phyloP scores from a whole-genome alignment of 495 filamentous ascomycete genomes.

The Chlorociboria aeruginascens region DNA sequence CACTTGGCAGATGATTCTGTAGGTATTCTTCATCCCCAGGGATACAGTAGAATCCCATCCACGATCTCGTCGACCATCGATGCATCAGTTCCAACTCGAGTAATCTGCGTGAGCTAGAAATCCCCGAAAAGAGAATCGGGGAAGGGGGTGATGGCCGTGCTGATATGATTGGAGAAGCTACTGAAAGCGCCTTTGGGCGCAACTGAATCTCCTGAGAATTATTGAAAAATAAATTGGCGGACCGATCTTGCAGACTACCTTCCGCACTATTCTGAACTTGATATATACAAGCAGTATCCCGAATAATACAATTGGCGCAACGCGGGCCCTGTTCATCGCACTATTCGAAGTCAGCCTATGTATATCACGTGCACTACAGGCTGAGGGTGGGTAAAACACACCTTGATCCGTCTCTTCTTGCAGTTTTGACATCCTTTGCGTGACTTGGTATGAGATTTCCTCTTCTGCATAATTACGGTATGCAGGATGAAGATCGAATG shows the following conservation, averaged over 20 bases:
- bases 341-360: neutral
- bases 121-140: conserved; percentile 6
- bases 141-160: too few species aligned
- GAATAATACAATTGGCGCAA: conserved; percentile 25
- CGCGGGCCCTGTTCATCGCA: conserved; percentile 26
- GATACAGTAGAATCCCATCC: conserved; percentile 21
- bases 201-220: too few species aligned
- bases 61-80: conserved; percentile 24
- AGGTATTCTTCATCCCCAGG: conserved; percentile 22
- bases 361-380: neutral
- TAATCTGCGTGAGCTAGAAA: conserved; percentile 16
- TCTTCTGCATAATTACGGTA: conserved; percentile 18
- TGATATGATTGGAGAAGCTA: too few species aligned
- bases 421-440: conserved; percentile 27
- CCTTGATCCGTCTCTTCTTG: conserved; percentile 28
- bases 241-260: too few species aligned
- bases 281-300: conserved; percentile 5
- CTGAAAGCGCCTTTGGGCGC: too few species aligned
- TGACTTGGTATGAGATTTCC: conserved; percentile 27
- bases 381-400: neutral
- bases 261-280: too few species aligned
- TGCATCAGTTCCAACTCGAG: conserved; percentile 28
- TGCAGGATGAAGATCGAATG: too few species aligned
- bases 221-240: too few species aligned
- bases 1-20: conserved; percentile 19